Base-by-base conservation (phyloP, 1,284 basidiomycete species). In the Cystobasidium sp. region DNA sequence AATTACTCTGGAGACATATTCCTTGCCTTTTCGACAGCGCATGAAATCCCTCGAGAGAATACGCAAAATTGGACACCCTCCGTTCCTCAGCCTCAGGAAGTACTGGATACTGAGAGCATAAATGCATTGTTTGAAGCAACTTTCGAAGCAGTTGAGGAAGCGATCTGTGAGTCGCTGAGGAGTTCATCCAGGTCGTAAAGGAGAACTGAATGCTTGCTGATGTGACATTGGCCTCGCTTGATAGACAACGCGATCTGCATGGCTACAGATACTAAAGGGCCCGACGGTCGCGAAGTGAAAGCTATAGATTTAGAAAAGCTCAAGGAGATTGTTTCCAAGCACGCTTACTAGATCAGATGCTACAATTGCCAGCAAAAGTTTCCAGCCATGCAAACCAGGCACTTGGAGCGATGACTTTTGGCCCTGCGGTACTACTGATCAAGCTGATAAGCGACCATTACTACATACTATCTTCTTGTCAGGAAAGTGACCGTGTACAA, bases 1-100 rank as follows among this genome's bases (percentile, higher is more conserved):
- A 78, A 78, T 62, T 75, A 68, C 44, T 77, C 76, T n/a, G 77
- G 77, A 3, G 77, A 78, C 39, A 77, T 78, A 67, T 78, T 78
- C 77, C 53, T 78, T 12, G 77, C 77, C 3, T 75, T 78, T 66
- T 76, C 75, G 22, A 78, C 77, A 14, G 74, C 76, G 18, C 59
- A 63, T 41, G 51, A 66, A 20, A 73, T 73, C 14, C 70, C 70
- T 20, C 61, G 65, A 44, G 24, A 66, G 22, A 61, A 69, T 46
- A 61, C 68, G 22, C 62, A 74, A 68, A 47, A 53, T 49, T 76
- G 64, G 58, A 76, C 76, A 43, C 69, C 75, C 6, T 59, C 74
- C 1, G 71, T 69, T 22, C 65, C 70, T 12, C 53, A 52, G 47
- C 64, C 73, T 31, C 64, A 75, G 37, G 75, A 77, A 53, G 61